Evolutionary conservation across 2,329 filamentous ascomycete species (phyloP).

Genomic region (Tetracladium maxilliforme): DNA sequence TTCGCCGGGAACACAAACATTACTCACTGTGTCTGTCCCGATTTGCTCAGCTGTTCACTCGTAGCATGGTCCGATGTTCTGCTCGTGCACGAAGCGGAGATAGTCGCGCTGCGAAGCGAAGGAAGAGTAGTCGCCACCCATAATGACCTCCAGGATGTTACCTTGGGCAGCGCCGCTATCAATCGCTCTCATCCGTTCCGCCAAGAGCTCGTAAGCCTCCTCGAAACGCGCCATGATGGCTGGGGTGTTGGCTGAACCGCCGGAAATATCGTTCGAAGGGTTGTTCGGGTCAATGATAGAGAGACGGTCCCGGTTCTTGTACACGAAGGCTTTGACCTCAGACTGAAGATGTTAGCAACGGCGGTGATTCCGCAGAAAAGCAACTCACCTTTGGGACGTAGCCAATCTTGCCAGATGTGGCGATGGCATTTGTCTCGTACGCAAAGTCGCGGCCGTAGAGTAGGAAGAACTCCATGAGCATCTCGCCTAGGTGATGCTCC

Average conservation of each 20-base stretch:
- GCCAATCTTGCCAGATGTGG: constrained; percentile 57
- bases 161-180: constrained; percentile 8
- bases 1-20: too few species aligned
- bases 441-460: constrained; percentile 79
- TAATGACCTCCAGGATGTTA: constrained; percentile 57
- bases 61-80: too few species aligned
- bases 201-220: constrained; percentile 42
- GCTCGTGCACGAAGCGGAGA: constrained; percentile 22
- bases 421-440: constrained; percentile 54
- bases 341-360: not conserved
- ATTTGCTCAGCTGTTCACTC: too few species aligned
- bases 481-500: constrained; percentile 58
- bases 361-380: constrained; percentile 2
- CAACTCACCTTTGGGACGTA: constrained; percentile 60
- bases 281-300: constrained; percentile 91
- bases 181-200: constrained; percentile 34
- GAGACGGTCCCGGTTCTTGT: constrained; percentile 47
- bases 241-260: constrained; percentile 59
- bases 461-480: constrained; percentile 78
- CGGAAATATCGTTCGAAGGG: constrained; percentile 72
- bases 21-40: too few species aligned
- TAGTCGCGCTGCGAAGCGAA: constrained; percentile 57
- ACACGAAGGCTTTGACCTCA: too few species aligned
- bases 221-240: constrained; percentile 58
- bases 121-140: constrained; percentile 65